Evolutionary conservation across 768 basidiomycete species (phyloP).

Genomic region (Boletus vinaceobasis): DNA sequence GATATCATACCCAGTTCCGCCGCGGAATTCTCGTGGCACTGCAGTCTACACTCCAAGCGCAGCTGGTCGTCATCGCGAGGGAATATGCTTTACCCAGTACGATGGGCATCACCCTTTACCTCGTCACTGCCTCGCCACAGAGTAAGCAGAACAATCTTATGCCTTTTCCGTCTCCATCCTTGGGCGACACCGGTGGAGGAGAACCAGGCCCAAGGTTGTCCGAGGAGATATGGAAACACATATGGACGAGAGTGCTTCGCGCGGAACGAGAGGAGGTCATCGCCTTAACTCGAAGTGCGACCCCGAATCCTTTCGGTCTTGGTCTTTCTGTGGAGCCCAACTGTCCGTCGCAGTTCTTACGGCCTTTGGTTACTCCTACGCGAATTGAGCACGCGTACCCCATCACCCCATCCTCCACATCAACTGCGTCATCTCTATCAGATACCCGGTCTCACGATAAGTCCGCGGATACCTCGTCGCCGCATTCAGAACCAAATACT

Average conservation of each 20-base stretch:
- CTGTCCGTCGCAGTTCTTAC: slow-evolving; percentile 32
- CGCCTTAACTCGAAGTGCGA: slow-evolving; percentile 32
- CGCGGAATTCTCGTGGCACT: slow-evolving; percentile 87
- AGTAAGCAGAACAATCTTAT: slow-evolving; percentile 12
- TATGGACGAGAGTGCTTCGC: slow-evolving; percentile 74
- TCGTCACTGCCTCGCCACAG: slow-evolving; percentile 46
- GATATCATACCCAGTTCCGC: slow-evolving; percentile 76
- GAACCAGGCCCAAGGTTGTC: slow-evolving; percentile 79
- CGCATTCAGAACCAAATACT: slow-evolving; percentile 45
- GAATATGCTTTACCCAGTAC: slow-evolving; percentile 92
- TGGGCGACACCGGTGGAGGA: slow-evolving; percentile 35
- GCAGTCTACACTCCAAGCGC: slow-evolving; percentile 76
- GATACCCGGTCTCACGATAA: slow-evolving; percentile 46
- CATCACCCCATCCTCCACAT: slow-evolving; percentile 41
- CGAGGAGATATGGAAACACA: slow-evolving; percentile 81
- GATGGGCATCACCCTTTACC: slow-evolving; percentile 77
- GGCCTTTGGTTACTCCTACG: slow-evolving; percentile 47
- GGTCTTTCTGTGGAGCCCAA: slow-evolving; percentile 41
- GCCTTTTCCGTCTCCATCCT: slow-evolving; percentile 15
- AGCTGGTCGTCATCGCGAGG: slow-evolving; percentile 83
- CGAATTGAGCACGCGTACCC: slow-evolving; percentile 35
- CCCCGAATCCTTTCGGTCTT: slow-evolving; percentile 42
- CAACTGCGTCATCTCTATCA: slow-evolving; percentile 51
- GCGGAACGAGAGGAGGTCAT: slow-evolving; percentile 50
- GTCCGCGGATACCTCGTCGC: slow-evolving; percentile 47